Percentiles rank a stretch among this genome's conserved stretches.
phyloP scores from a whole-genome alignment of 306 rosid genomes.

The Quercus engelmannii region DNA sequence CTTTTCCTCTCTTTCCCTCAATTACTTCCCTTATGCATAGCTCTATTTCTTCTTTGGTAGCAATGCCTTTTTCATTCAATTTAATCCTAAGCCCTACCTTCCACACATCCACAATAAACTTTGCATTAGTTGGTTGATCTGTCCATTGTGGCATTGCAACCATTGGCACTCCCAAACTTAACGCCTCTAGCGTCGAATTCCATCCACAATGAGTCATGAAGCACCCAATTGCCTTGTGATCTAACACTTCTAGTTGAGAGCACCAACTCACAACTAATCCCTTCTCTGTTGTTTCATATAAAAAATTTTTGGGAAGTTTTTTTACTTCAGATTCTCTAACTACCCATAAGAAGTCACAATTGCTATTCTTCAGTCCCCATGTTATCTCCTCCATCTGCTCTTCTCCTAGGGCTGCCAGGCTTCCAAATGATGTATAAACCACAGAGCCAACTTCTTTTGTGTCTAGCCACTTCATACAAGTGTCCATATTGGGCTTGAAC shows the following conservation, averaged over 20 bases:
- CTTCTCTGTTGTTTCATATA: neutral
- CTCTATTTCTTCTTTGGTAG: too few relatives aligned
- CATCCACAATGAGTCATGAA: conserved; percentile 22
- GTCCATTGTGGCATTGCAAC: conserved; percentile 24
- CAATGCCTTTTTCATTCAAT: too few relatives aligned
- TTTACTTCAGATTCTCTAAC: conserved; percentile 11
- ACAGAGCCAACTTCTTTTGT: conserved; percentile 10
- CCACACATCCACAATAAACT: conserved; percentile 16
- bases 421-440: conserved; percentile 14
- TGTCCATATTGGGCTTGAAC: conserved; percentile 4
- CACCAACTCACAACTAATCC: conserved; percentile 19
- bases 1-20: too few relatives aligned
- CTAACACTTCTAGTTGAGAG: conserved; percentile 12
- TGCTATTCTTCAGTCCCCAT: neutral
- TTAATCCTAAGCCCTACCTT: too few relatives aligned
- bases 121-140: conserved; percentile 14
- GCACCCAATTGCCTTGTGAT: neutral
- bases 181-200: conserved; percentile 21
- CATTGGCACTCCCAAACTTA: conserved; percentile 18
- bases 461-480: conserved; percentile 13
- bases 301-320: conserved; percentile 12
- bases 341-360: conserved; percentile 13
- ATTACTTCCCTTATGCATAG: too few relatives aligned
- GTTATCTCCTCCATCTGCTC: conserved; percentile 19
- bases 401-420: conserved; percentile 7